Base-by-base conservation (phyloP, 2,329 filamentous ascomycete species). In the Pleoardoris graminearum region DNA sequence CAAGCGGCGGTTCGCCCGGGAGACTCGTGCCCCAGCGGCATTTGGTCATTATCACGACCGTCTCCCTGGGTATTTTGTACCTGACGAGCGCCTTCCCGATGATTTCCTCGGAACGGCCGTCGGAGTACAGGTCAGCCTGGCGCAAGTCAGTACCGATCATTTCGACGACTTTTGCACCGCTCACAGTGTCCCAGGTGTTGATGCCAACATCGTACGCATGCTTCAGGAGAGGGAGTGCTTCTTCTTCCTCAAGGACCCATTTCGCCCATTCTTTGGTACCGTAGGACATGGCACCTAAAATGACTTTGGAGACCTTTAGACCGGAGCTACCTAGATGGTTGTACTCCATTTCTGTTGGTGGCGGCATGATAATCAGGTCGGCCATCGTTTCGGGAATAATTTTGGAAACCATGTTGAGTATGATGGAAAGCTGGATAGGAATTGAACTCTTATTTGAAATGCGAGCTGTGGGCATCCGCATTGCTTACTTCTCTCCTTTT, bases 51-150 rank as follows among this genome's bases (percentile, higher is more conserved):
- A 88, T 83, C 17, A 87, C 80, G 22, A 88, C 75, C 52, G 82
- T 82, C 48, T 81, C 72, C 23, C 86, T 80, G 1, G 85, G 85
- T 59, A 88, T 86, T 23, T 78, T 72, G 74, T 82, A 87, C 50
- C 82, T 75, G 59, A 80, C 81, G 46, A 88, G 71, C 1, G 85
- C 85, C 63, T 84, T 85, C 47, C 80, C 85, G 54, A 89, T 79
- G 58, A 89, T 81, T 47, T 78, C 70, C 68, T 89, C 86, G 14
- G 80, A 85, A 3, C 67, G 73, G 14, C 86, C 86, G 62, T 87
- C 82, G n/a, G 77, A 81, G 71, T 85, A 83, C 37, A 77, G 66
- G 57, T 84, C 81, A 21, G 81, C 80, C 30, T 62, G 46, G 17
- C 7, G 35, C 7, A 37, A 21, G 12, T 37, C n/a, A 37, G 35